Evolutionary conservation across 2,329 filamentous ascomycete species (phyloP), one percentile per base, ranked within the genome.

Genomic region (Sphaerulina vaccinii): DNA sequence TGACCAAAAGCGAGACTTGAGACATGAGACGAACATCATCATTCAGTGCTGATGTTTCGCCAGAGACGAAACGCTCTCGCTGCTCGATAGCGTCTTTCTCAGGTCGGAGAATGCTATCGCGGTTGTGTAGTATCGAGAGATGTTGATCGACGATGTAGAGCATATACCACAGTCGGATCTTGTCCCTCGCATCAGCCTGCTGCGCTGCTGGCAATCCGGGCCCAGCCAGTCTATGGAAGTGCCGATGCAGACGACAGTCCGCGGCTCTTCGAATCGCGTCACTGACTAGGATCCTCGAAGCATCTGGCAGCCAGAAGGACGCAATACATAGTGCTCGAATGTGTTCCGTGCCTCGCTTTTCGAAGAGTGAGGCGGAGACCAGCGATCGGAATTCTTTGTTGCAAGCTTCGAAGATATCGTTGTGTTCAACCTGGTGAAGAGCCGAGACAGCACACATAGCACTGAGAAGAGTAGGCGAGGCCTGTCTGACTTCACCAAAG

Each of bases 81-180:
- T 80, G 79, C 43, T 79, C 76, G 33, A 84, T 79, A 0, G 79
- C 76, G 11, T 73, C 67, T 48, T 84, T 79, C 45, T 84, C 81
- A 22, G 79, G 77, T 0, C 58, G 42, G 16, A 83, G 78, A 7
- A 83, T 77, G 0, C 80, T 77, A 1, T 79, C 79, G 2, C 82
- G 72, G 2, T 80, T 80, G 48, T 85, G 84, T 0, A 83, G 69
- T 18, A 83, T 84, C 15, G 80, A 81, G 22, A 85, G 80, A 63
- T 86, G 83, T 55, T 84, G 82, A 60, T 86, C 83, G 60, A 82
- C 85, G 1, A 84, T 80, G 59, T 85, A 86, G 0, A 84, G 67
- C 27, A 83, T 64, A 63, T 83, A 85, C 82, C 82, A 85, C 10
- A 85, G 66, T 16, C 82, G 73, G 3, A 82, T 75, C 29, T 77